Conservation (phyloP, 805 yeast species). For the Ogataea populi-albae region DNA sequence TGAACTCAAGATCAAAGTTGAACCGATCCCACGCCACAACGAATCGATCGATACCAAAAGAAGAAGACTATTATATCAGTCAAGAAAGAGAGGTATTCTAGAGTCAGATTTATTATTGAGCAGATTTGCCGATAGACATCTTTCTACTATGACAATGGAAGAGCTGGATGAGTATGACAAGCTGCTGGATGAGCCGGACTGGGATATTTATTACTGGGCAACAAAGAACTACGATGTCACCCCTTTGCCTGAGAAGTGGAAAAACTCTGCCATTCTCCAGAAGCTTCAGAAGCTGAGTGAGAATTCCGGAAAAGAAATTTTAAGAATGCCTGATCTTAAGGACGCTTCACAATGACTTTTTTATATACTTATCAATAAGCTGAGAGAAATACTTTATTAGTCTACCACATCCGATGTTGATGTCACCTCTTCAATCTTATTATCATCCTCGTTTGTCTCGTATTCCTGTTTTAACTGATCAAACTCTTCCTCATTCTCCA, state of each 20-base stretch:
- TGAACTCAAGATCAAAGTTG: constrained; percentile 59
- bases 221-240: constrained; percentile 77
- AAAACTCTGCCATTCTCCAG: constrained; percentile 58
- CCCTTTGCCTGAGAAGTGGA: constrained; percentile 87
- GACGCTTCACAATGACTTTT: constrained; percentile 1
- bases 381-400: constrained; percentile 18
- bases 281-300: constrained; percentile 70
- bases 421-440: constrained; percentile 14
- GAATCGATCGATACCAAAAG: constrained; percentile 73
- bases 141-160: constrained; percentile 53
- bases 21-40: constrained; percentile 73
- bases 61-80: constrained; percentile 88
- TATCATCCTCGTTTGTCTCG: constrained; percentile 22
- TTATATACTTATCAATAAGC: constrained; percentile 1
- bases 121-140: constrained; percentile 76
- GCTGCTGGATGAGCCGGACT: constrained; percentile 89
- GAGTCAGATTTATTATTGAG: constrained; percentile 87
- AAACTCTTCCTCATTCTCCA: constrained; percentile 73
- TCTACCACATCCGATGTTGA: constrained; percentile 42
- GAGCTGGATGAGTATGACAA: constrained; percentile 84
- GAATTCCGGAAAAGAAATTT: constrained; percentile 65
- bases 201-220: constrained; percentile 99
- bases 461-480: constrained; percentile 50
- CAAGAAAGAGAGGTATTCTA: constrained; percentile 90
- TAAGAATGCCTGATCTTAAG: constrained; percentile 81